phyloP scores from a whole-genome alignment of 495 filamentous ascomycete species.

The Neurospora sp. region DNA sequence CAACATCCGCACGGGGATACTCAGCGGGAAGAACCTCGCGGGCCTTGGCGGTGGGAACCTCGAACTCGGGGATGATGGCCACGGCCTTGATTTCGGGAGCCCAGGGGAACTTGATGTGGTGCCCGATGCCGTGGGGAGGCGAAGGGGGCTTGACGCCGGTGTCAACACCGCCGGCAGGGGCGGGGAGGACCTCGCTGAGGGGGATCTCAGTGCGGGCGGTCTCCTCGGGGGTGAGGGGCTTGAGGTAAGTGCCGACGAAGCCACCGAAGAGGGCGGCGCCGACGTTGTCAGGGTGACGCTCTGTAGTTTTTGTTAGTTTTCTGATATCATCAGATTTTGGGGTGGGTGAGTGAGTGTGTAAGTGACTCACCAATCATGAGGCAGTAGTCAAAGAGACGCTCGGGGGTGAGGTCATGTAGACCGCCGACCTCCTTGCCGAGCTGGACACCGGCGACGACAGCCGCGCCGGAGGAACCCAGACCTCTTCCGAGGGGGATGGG shows the following conservation, averaged over 20 bases:
- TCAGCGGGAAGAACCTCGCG: constrained; percentile 66
- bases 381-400: constrained; percentile 85
- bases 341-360: background rate
- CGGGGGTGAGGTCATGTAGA: constrained; percentile 63
- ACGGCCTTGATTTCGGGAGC: constrained; percentile 88
- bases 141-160: constrained; percentile 74
- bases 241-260: constrained; percentile 93
- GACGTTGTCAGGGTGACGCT: constrained; percentile 95
- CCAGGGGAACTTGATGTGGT: constrained; percentile 88
- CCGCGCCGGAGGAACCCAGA: constrained; percentile 84
- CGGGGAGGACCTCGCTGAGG: constrained; percentile 83
- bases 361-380: constrained; percentile 66
- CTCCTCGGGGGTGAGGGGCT: constrained; percentile 77
- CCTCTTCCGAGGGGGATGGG: constrained; percentile 86
- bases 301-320: constrained; percentile 28
- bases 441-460: constrained; percentile 87
- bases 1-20: constrained; percentile 71
- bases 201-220: constrained; percentile 83
- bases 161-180: constrained; percentile 76
- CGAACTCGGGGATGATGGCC: constrained; percentile 88
- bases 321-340: background rate
- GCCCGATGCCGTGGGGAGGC: constrained; percentile 83
- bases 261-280: constrained; percentile 90
- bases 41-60: constrained; percentile 81
- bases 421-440: constrained; percentile 82